These are phyloP conservation scores for Aspergillaceae sp. DNA, from an alignment of 2,329 filamentous ascomycete genomes.

Conservation along the genomic window DNA sequence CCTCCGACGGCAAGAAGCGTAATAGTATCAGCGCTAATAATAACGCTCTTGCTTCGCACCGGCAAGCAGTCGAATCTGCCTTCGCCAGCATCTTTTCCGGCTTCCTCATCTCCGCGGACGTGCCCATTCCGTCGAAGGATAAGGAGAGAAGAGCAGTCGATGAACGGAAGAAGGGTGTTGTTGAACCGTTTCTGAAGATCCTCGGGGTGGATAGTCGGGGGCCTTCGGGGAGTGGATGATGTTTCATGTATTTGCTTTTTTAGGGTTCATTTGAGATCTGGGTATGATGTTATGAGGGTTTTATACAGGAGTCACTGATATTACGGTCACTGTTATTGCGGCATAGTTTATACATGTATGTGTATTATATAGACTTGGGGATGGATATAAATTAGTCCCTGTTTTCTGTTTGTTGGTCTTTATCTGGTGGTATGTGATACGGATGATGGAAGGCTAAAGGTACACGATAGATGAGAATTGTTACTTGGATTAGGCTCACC, in stretches of 20 bases:
- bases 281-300: no score
- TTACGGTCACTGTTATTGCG: no score
- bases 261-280: neutral
- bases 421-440: no score
- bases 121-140: conserved; percentile 36
- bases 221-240: conserved; percentile 19
- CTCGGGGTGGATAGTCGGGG: conserved; percentile 27
- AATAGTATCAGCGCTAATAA: conserved; percentile 15
- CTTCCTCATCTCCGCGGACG: conserved; percentile 49
- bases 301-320: no score
- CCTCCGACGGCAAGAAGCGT: neutral
- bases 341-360: no score
- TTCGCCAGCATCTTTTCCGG: conserved; percentile 59
- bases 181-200: conserved; percentile 60
- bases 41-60: conserved; percentile 45
- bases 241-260: neutral
- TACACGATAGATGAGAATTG: no score
- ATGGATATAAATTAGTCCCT: no score
- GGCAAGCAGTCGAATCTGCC: conserved; percentile 51
- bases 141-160: conserved; percentile 54
- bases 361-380: no score
- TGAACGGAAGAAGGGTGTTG: conserved; percentile 56
- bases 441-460: no score
- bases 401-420: no score
- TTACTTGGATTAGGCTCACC: no score